Evolutionary conservation across 2,329 filamentous ascomycete genomes (phyloP), one percentile per base, ranked within the genome.

Genomic region (Scolecobasidium constrictum): DNA sequence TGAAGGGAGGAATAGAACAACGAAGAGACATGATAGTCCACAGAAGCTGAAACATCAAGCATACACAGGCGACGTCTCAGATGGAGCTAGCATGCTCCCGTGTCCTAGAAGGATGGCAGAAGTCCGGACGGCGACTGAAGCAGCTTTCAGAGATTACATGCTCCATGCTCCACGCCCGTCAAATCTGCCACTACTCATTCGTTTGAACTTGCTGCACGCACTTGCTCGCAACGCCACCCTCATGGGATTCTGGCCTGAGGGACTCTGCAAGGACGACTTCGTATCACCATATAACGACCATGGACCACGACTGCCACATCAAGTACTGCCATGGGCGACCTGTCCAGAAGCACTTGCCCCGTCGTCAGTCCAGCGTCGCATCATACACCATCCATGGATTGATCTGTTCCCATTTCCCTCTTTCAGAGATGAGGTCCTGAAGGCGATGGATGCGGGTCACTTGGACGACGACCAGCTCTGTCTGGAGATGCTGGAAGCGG

Each of bases 211-310:
- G 26, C 26, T 31, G 26, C 26, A 31, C 9, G 26, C 26, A 31
- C 9, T 31, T 31, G 26, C 26, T 7, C 26, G 26, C n/a, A 31
- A 31, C 26, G 26, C 26, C n/a, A n/a, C n/a, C n/a, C 26, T 31
- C 26, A 31, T 31, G 26, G 26, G 26, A 9, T 31, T 31, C n/a
- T 31, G 26, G 26, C 9, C 26, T 7, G 26, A 31, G n/a, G 26
- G 26, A 7, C 26, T 31, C n/a, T 31, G 26, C 26, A 31, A 31
- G 26, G 26, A 31, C 26, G 26, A 31, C n/a, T 31, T 9, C 26
- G 26, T 31, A 31, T 31, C 26, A n/a, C 26, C 26, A 31, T 31
- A 31, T n/a, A 31, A 31, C 26, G 26, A 31, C 26, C 26, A 31
- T n/a, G 26, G 26, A 31, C 26, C 26, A 31, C 26, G 26, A 31